A percentile compares a stretch with the other conserved stretches of the same genome.
Conservation (phyloP, 139 green algal genomes). For the Zygnema cylindricum region DNA sequence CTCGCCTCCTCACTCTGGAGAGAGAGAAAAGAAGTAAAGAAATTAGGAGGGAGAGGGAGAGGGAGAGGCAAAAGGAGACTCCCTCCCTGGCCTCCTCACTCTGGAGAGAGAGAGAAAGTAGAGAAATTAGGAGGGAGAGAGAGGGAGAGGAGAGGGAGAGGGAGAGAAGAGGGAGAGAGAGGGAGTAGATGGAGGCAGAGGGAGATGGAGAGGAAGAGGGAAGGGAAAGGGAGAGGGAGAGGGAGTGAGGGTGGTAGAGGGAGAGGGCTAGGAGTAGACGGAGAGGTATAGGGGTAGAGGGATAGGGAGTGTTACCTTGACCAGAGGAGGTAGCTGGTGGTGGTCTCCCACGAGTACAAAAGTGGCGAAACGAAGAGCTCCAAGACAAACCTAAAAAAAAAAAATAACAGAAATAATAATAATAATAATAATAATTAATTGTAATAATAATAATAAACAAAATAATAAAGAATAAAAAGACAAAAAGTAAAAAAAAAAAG, state of each 20-base stretch:
- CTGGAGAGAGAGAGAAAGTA: background rate
- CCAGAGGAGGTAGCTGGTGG: constrained; percentile 81
- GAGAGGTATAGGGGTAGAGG: background rate
- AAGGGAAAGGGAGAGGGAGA: background rate
- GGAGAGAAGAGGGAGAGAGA: background rate
- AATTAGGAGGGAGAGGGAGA: background rate
- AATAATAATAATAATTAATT: too few relatives aligned
- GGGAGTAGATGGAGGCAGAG: background rate
- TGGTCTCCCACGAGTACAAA: constrained; percentile 90
- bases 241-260: background rate
- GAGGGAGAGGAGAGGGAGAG: background rate
- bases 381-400: constrained; percentile 68
- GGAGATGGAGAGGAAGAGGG: background rate
- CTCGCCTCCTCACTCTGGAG: constrained; percentile 64
- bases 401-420: too few relatives aligned
- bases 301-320: constrained; percentile 25
- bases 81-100: background rate
- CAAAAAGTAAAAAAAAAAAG: too few relatives aligned
- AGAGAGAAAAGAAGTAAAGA: background rate
- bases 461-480: too few relatives aligned
- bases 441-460: too few relatives aligned
- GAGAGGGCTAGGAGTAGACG: background rate
- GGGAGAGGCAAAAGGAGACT: background rate
- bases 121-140: background rate
- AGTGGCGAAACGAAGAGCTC: constrained; percentile 70